Conservation (phyloP, 352 stramenopile species). For the Phytophthora sp. region DNA sequence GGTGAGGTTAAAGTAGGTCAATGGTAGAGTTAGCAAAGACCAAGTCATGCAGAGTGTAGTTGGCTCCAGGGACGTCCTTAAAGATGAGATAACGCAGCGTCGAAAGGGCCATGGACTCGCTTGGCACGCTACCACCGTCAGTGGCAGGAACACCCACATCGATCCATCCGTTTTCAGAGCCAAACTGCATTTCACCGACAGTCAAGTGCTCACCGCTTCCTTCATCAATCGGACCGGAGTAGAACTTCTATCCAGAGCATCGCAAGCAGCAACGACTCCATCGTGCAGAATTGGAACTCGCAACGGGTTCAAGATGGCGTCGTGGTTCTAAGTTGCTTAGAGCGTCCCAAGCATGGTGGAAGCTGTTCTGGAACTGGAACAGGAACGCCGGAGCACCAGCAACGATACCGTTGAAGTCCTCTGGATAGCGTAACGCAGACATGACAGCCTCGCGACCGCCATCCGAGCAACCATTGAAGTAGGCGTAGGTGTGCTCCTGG, state of each 20-base stretch:
- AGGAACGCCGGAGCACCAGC: conserved; percentile 38
- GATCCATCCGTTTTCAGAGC: conserved; percentile 38
- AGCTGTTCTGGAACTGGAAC: conserved; percentile 42
- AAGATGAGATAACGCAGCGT: conserved; percentile 41
- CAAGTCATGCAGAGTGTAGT: conserved; percentile 43
- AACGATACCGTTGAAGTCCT: conserved; percentile 44
- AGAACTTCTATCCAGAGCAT: conserved; percentile 41
- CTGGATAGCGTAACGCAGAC: conserved; percentile 34
- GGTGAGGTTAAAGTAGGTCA: conserved; percentile 32
- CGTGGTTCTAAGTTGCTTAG: conserved; percentile 31
- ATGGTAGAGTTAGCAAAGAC: conserved; percentile 42
- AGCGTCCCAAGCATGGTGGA: conserved; percentile 38
- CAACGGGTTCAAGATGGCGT: conserved; percentile 26
- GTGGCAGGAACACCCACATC: conserved; percentile 31
- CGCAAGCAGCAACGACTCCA: conserved; percentile 30
- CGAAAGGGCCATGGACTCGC: conserved; percentile 31
- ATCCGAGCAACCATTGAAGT: conserved; percentile 49
- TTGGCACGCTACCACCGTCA: conserved; percentile 24
- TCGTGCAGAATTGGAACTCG: conserved; percentile 31
- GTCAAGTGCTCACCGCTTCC: conserved; percentile 35
- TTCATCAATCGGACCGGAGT: conserved; percentile 32
- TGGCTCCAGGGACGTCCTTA: conserved; percentile 9
- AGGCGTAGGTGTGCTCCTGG: conserved; percentile 33
- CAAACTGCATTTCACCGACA: conserved; percentile 38
- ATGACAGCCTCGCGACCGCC: conserved; percentile 44